Base-by-base conservation (phyloP, 2,329 filamentous ascomycete species). In the Didymosphaeria variabile region DNA sequence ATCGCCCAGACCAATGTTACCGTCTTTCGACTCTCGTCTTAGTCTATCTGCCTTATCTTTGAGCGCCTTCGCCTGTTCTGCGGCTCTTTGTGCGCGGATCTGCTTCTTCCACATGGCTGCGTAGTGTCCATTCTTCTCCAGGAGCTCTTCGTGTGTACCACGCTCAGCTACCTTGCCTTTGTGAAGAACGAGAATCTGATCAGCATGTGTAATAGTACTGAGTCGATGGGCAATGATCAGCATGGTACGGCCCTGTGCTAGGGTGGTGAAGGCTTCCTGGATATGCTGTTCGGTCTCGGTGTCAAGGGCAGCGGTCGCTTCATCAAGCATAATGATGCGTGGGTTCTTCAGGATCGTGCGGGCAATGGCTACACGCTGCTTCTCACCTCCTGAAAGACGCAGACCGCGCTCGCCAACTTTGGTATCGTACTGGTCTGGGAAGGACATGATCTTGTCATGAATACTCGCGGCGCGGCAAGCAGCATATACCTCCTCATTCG, bases 241-340 rank as follows among this genome's bases (percentile, higher is more conserved):
- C 82, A 97, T 90, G 1, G 95, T 99, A 50, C 95, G 91, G 53
- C 93, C 94, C 68, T 90, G 85, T 17, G 92, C 92, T 50, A 98
- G 87, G 15, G 87, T 92, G 60, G 89, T 89, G 34, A 99, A 86
- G 38, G 94, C 93, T 61, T 90, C 87, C 79, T 97, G 94, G 61
- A 97, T 97, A 74, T 96, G 91, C 77, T 96, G 91, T 78, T 97
- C 94, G 0, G 94, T 97, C 67, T 95, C 92, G 0, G 92, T 93
- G 75, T 97, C 94, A 32, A 97, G 83, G 10, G 94, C 93, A 36
- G 94, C 94, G 1, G 93, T 97, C 13, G 94, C 94, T 79, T 97
- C 94, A 75, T 97, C 94, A 42, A 97, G 84, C 80, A 97, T 90
- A 73, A 97, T 97, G 72, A 97, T 94, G 55, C 90, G 89, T 1